These are phyloP conservation scores for Fonsecaea monophora DNA, from an alignment of 2,329 filamentous ascomycete genomes.

Conservation along the genomic window DNA sequence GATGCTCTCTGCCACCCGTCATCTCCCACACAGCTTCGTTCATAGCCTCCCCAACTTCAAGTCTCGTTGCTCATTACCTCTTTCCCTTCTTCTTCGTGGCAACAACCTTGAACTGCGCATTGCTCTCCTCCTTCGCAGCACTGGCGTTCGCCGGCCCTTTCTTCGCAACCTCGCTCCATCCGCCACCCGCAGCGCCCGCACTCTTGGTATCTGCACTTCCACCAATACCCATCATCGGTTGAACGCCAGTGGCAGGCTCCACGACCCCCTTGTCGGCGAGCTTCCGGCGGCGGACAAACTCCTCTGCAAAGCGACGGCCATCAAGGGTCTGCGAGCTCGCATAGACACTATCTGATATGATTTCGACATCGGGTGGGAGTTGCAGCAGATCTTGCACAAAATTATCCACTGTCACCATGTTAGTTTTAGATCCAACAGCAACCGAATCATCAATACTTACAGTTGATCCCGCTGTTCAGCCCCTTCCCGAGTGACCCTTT, in stretches of 20 bases:
- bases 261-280: constrained; percentile 90
- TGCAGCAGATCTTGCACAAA: constrained; percentile 78
- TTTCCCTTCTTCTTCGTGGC: constrained; percentile 87
- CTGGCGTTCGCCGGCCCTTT: constrained; percentile 67
- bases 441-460: constrained; percentile 53
- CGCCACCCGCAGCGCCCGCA: constrained; percentile 64
- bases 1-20: background rate
- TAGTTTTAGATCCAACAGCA: constrained; percentile 10
- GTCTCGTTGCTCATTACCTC: constrained; percentile 51
- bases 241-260: constrained; percentile 63
- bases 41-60: background rate
- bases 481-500: constrained; percentile 79
- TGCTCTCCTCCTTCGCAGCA: constrained; percentile 55
- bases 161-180: constrained; percentile 98
- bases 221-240: constrained; percentile 39
- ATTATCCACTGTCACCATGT: constrained; percentile 67
- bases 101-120: constrained; percentile 80
- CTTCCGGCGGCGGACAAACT: constrained; percentile 91
- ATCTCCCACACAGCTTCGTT: background rate
- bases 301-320: constrained; percentile 88
- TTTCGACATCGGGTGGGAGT: constrained; percentile 76
- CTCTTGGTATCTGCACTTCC: constrained; percentile 53
- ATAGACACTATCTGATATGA: constrained; percentile 92
- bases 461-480: constrained; percentile 70
- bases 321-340: constrained; percentile 87